Conservation (phyloP, 345 rosid species). For the Dipteronia sinensis region DNA sequence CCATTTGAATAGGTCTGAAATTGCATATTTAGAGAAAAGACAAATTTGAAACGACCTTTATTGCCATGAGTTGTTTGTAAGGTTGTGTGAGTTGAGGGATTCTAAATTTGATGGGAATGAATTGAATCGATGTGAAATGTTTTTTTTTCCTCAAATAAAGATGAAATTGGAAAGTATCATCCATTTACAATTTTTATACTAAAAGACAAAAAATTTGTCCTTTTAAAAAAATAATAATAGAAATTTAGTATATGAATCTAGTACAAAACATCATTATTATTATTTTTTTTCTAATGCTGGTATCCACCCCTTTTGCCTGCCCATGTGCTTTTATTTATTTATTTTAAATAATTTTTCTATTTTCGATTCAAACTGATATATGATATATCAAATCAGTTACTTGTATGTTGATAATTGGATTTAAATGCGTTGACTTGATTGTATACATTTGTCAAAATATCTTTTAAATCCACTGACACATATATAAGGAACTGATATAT, state of each 20-base stretch:
- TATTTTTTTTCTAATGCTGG: neutral
- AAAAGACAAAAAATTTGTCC: neutral
- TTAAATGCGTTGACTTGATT: too few relatives aligned
- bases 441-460: too few relatives aligned
- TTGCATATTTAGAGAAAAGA: neutral
- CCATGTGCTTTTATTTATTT: too few relatives aligned
- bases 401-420: too few relatives aligned
- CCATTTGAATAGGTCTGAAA: neutral
- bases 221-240: too few relatives aligned
- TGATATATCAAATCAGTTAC: too few relatives aligned
- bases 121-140: neutral
- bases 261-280: neutral
- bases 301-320: constrained; percentile 8
- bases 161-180: neutral
- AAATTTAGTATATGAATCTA: too few relatives aligned
- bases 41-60: neutral
- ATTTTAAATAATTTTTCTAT: too few relatives aligned
- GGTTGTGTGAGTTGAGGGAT: neutral
- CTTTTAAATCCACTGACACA: too few relatives aligned
- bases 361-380: too few relatives aligned
- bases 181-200: neutral
- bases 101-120: neutral
- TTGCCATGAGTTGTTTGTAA: neutral
- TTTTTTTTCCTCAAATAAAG: neutral
- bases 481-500: too few relatives aligned